Percentiles rank a stretch among this genome's conserved stretches.
Conservation (phyloP, 345 rosid genomes). For the Sonneratia caseolaris region DNA sequence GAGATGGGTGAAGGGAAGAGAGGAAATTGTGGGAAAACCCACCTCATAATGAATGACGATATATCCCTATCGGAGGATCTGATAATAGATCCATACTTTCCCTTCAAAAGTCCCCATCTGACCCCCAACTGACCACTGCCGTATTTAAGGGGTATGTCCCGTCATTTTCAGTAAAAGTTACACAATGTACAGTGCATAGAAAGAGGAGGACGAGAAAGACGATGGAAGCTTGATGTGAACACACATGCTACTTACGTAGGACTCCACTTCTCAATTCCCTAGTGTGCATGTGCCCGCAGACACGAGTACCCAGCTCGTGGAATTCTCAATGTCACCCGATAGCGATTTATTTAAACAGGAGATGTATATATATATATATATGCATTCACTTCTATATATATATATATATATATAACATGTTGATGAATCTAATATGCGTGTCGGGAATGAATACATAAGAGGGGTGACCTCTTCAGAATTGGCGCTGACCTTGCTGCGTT, state of each 20-base stretch:
- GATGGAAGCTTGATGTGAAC: too few relatives aligned
- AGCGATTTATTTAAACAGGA: too few relatives aligned
- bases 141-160: constrained; percentile 36
- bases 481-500: background rate
- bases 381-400: too few relatives aligned
- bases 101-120: constrained; percentile 38
- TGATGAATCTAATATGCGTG: too few relatives aligned
- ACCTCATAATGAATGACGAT: constrained; percentile 2
- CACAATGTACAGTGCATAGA: background rate
- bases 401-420: too few relatives aligned
- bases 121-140: constrained; percentile 23
- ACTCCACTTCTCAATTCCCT: too few relatives aligned
- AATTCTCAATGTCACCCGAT: too few relatives aligned
- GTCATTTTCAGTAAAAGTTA: constrained; percentile 16
- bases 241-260: too few relatives aligned
- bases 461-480: background rate
- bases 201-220: constrained; percentile 4
- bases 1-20: constrained; percentile 1
- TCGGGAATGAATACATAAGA: too few relatives aligned
- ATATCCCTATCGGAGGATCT: constrained; percentile 51
- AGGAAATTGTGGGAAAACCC: background rate
- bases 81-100: constrained; percentile 38
- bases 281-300: too few relatives aligned
- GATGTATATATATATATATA: too few relatives aligned
- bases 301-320: too few relatives aligned